Evolutionary conservation across 768 basidiomycete species (phyloP), one percentile per base, ranked within the genome.

Genomic region (Boletus tomentosulus): DNA sequence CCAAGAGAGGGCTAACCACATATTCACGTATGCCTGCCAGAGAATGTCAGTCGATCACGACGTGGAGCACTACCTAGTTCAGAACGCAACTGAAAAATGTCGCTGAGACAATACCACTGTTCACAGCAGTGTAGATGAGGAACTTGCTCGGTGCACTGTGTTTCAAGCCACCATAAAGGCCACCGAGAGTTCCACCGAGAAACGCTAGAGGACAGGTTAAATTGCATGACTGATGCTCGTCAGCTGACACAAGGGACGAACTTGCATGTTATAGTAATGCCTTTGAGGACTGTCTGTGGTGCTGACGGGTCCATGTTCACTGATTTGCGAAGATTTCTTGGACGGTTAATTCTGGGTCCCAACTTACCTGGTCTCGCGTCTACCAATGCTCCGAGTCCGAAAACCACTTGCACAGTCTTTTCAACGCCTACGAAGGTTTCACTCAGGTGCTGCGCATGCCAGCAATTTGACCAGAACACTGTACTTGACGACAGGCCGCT

Each of bases 211-310:
- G 53, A 57, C 65, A 57, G 60, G 62, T 68, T 54, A 70, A 55
- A 39, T 63, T 58, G 56, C 37, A 60, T 38, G 54, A 50, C 59
- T 54, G 27, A 41, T 46, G 53, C 51, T 39, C 34, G 48, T 31
- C 15, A 34, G 50, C 46, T 42, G 30, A 27, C 35, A 54, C 44
- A 55, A 55, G 60, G 61, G 73, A 86, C 85, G 83, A 82, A 89
- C 88, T 86, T 79, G 87, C 88, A 90, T 84, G 85, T 82, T 71
- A 79, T 69, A 57, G 80, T 63, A 27, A 85, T 81, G 53, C 86
- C 85, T 53, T 78, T 73, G 28, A 77, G 74, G 43, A 89, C 74
- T 27, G 77, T 82, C 54, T 66, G 60, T 34, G 70, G 62, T 54
- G 68, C 70, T 50, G 64, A 65, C 4, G 66, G 62, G 44, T 70